Percentiles rank a stretch among this genome's conserved stretches.
Conservation (phyloP, 805 yeast genomes). For the Barnettozyma sp. region DNA sequence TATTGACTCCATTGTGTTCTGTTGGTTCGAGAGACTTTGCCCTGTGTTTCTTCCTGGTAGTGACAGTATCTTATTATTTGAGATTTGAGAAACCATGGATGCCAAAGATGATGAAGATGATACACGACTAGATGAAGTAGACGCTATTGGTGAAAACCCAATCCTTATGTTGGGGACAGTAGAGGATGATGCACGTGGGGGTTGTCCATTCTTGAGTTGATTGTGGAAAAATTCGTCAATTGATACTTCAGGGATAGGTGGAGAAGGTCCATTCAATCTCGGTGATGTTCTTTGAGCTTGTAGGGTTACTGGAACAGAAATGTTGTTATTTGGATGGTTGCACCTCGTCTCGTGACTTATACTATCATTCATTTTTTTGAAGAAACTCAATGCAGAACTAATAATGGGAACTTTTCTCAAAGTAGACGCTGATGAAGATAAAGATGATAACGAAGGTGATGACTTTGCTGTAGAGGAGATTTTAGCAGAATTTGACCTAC, state of each 20-base stretch:
- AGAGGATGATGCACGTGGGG: background rate
- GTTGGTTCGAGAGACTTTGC: background rate
- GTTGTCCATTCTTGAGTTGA: constrained; percentile 1
- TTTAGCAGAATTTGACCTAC: background rate
- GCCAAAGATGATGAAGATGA: constrained; percentile 16
- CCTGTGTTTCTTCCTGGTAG: constrained; percentile 11
- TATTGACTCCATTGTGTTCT: constrained; percentile 22
- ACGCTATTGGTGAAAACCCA: constrained; percentile 2
- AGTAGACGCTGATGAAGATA: constrained; percentile 7
- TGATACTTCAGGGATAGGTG: constrained; percentile 20
- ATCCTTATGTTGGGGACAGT: constrained; percentile 5
- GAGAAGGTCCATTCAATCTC: constrained; percentile 14
- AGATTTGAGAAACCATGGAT: constrained; percentile 7
- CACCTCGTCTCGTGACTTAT: constrained; percentile 8
- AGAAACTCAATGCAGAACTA: constrained; percentile 21
- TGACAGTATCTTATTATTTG: background rate
- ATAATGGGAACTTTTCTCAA: constrained; percentile 20
- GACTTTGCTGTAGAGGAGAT: background rate
- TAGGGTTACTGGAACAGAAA: background rate
- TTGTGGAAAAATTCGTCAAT: constrained; percentile 14
- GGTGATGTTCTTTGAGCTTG: constrained; percentile 10
- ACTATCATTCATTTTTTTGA: constrained; percentile 16
- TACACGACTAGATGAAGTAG: constrained; percentile 9
- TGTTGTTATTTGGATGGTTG: constrained; percentile 2
- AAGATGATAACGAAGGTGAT: constrained; percentile 4